These are phyloP conservation scores for Cladosporium sp. DNA, from an alignment of 2,329 filamentous ascomycete genomes.

Conservation along the genomic window DNA sequence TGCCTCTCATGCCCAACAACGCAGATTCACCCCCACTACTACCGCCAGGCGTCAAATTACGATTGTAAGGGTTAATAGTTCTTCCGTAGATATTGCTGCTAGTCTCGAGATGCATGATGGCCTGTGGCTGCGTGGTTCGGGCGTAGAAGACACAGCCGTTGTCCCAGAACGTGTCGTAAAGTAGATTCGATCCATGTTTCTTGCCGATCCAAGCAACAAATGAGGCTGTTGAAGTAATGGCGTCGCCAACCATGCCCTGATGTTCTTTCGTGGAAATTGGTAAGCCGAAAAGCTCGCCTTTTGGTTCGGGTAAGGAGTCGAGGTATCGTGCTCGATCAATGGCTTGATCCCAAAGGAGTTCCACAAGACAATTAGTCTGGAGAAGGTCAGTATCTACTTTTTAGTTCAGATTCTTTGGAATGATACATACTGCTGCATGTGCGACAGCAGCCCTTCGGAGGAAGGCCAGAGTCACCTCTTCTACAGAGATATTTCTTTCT, in stretches of 20 bases:
- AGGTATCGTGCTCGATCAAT: slow-evolving; percentile 37
- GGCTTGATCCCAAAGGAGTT: slow-evolving; percentile 36
- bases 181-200: slow-evolving; percentile 44
- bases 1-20: slow-evolving; percentile 31
- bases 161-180: slow-evolving; percentile 39
- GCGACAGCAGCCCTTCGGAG: slow-evolving; percentile 45
- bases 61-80: slow-evolving; percentile 53
- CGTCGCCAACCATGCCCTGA: slow-evolving; percentile 44
- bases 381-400: slow-evolving; percentile 21
- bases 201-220: slow-evolving; percentile 45
- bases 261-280: slow-evolving; percentile 52
- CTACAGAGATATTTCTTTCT: slow-evolving; percentile 30
- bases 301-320: slow-evolving; percentile 35
- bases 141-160: slow-evolving; percentile 51
- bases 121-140: slow-evolving; percentile 52
- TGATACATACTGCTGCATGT: slow-evolving; percentile 23
- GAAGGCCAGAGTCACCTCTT: slow-evolving; percentile 38
- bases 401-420: not conserved
- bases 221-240: slow-evolving; percentile 34
- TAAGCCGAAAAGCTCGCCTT: slow-evolving; percentile 47
- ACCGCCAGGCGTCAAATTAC: slow-evolving; percentile 47
- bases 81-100: slow-evolving; percentile 47
- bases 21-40: slow-evolving; percentile 56
- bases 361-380: slow-evolving; percentile 23
- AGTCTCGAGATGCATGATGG: slow-evolving; percentile 51